Evolutionary conservation across 2,329 filamentous ascomycete species (phyloP).

Genomic region (Penicillium sp.): DNA sequence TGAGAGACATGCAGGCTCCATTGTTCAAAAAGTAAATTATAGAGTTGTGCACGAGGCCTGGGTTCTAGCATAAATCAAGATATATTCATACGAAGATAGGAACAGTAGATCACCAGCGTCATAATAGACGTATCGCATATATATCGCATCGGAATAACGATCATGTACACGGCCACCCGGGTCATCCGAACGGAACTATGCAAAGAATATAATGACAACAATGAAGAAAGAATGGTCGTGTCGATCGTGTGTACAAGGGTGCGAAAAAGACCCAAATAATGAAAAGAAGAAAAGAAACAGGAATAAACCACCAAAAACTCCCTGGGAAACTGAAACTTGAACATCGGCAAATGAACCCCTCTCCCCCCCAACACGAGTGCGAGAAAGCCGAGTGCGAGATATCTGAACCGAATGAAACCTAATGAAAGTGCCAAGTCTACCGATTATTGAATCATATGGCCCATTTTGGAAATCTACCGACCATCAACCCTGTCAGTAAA

Average conservation of each 20-base stretch:
- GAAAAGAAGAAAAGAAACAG: background rate
- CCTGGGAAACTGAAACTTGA: conserved; percentile 9
- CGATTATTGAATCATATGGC: conserved; percentile 67
- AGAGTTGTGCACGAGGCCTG: conserved; percentile 4
- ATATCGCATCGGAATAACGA: conserved; percentile 14
- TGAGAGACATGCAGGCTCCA: conserved; percentile 9
- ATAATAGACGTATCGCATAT: conserved; percentile 5
- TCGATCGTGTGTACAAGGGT: conserved; percentile 32
- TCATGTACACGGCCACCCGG: conserved; percentile 24
- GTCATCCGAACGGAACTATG: conserved; percentile 22
- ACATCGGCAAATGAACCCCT: background rate
- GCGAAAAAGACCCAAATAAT: conserved; percentile 14
- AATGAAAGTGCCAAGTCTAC: conserved; percentile 8
- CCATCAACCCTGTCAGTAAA: background rate
- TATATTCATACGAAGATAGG: background rate
- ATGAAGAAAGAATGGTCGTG: conserved; percentile 26
- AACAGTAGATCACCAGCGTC: background rate
- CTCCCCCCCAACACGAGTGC: conserved; percentile 4
- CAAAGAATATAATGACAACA: conserved; percentile 12
- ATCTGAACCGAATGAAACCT: conserved; percentile 5
- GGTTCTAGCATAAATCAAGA: background rate
- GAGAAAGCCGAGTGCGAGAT: conserved; percentile 5
- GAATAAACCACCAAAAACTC: conserved; percentile 16
- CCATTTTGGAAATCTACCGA: conserved; percentile 83
- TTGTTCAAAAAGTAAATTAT: conserved; percentile 5